Evolutionary conservation across 2,329 filamentous ascomycete species (phyloP), one percentile per base, ranked within the genome.

Genomic region (Trichoderma breve): DNA sequence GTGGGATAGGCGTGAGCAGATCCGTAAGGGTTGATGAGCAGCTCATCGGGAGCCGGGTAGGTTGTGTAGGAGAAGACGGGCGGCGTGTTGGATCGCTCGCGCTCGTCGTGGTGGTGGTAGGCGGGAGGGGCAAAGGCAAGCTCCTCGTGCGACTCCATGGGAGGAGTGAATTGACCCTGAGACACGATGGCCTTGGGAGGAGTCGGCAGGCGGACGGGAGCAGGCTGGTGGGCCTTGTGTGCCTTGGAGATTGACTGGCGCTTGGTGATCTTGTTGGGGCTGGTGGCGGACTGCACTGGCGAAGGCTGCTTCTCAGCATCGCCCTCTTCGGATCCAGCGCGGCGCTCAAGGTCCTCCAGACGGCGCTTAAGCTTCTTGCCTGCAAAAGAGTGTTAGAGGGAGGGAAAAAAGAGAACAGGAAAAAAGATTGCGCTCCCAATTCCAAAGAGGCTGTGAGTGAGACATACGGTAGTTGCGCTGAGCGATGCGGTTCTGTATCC

Each of bases 401-500:
- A 71, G 24, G 28, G 28, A 71, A n/a, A 15, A 57, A 30, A 53
- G 14, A 43, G 6, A n/a, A 21, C 12, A 32, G 18, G 12, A 58
- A n/a, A 57, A 58, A 32, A 53, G n/a, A 26, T 15, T 39, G 26
- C n/a, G 14, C 28, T 67, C 15, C 18, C 43, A 34, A 36, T 58
- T 55, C 3, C 30, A n/a, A 28, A 61, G 60, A 65, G 11, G 34
- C n/a, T 24, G 12, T 26, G 63, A 11, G 36, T 9, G 14, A 34
- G 24, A 88, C 91, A 81, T 86, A 97, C 94, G 94, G 85, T 98
- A 98, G 86, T 97, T 97, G 79, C 95, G 92, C 84, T 98, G 95
- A 76, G 95, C 95, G 87, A 98, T 98, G 77, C 95, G 91, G 85
- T 98, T 98, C 84, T 98, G 95, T 85, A 98, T 97, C 80, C 95